phyloP scores from a whole-genome alignment of 1,284 basidiomycete species.

The Fomitopsis betulina region DNA sequence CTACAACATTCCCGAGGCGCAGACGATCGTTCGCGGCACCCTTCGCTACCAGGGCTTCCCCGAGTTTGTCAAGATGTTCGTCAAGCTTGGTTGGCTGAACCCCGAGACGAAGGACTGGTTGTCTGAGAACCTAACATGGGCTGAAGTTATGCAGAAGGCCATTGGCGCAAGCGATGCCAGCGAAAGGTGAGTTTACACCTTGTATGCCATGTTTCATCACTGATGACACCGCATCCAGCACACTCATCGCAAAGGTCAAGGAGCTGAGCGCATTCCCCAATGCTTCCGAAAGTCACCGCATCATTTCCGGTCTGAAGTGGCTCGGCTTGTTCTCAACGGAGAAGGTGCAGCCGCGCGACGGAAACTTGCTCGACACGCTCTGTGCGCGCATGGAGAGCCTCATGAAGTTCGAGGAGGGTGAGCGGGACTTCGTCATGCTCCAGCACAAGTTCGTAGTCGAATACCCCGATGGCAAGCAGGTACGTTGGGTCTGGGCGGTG shows the following conservation, averaged over 20 bases:
- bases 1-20: constrained; percentile 92
- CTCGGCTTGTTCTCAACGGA: constrained; percentile 87
- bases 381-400: constrained; percentile 88
- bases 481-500: constrained; percentile 27
- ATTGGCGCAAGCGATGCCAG: constrained; percentile 66
- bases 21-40: constrained; percentile 92
- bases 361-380: constrained; percentile 91
- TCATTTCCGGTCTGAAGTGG: constrained; percentile 88
- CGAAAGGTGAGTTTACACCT: constrained; percentile 53
- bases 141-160: constrained; percentile 79
- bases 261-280: constrained; percentile 69
- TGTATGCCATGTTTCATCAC: neutral
- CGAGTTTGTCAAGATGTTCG: constrained; percentile 89
- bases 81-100: constrained; percentile 87
- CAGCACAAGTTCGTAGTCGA: constrained; percentile 96
- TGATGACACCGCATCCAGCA: constrained; percentile 25
- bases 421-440: constrained; percentile 95
- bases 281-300: constrained; percentile 65
- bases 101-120: constrained; percentile 78
- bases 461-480: constrained; percentile 77
- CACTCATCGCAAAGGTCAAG: constrained; percentile 72
- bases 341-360: constrained; percentile 59
- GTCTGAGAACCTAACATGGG: constrained; percentile 72
- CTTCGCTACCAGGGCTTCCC: constrained; percentile 98
- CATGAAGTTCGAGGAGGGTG: constrained; percentile 89